phyloP scores from a whole-genome alignment of 164 flowering plant genomes.

The Umbilicus rupestris region DNA sequence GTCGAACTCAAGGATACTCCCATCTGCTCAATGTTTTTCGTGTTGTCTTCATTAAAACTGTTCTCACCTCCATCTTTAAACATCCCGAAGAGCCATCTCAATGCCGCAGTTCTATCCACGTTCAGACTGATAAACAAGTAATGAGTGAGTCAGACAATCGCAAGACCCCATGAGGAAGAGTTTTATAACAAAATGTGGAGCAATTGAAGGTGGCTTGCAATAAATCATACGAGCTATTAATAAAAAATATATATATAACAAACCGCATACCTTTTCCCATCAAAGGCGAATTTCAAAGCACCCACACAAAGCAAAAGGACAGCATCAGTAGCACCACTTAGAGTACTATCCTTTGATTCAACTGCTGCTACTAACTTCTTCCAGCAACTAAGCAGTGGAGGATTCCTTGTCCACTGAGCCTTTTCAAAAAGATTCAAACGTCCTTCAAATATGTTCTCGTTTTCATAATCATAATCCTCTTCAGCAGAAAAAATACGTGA shows the following conservation, averaged over 20 bases:
- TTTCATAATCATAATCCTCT: conserved; percentile 27
- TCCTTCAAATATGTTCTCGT: conserved; percentile 21
- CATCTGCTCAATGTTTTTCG: conserved; percentile 39
- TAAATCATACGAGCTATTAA: no score
- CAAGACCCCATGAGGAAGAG: neutral
- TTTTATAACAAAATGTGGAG: neutral
- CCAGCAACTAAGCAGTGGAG: conserved; percentile 74
- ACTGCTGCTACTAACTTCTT: conserved; percentile 39
- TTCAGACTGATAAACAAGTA: conserved; percentile 40
- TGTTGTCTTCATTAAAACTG: conserved; percentile 33
- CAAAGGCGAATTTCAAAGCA: conserved; percentile 44
- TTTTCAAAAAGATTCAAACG: conserved; percentile 18
- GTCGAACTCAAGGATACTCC: conserved; percentile 28
- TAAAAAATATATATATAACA: neutral
- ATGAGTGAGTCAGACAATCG: neutral
- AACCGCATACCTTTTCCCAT: conserved; percentile 50
- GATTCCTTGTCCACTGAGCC: conserved; percentile 34
- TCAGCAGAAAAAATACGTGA: conserved; percentile 16
- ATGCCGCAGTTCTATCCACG: conserved; percentile 31
- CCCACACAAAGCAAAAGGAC: conserved; percentile 37
- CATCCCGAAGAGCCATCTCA: conserved; percentile 68
- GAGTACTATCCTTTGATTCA: conserved; percentile 31
- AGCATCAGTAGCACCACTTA: conserved; percentile 42
- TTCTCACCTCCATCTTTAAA: conserved; percentile 26
- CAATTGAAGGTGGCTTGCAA: neutral